Conservation (phyloP, 208 protist species). For the Naegleria fowleri region DNA sequence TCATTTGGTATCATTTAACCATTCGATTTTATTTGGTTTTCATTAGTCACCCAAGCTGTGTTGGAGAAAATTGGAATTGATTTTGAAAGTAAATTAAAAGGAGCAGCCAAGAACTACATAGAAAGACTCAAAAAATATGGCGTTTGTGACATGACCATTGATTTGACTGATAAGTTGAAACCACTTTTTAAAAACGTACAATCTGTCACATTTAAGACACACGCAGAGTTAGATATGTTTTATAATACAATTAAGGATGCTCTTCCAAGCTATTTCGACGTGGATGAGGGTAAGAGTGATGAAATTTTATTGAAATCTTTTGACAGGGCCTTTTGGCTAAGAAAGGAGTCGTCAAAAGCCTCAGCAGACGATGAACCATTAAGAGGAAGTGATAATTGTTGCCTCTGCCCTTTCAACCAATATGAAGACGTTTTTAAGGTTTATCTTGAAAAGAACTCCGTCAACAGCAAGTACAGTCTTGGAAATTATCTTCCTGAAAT, state of each 20-base stretch:
- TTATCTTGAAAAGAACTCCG: background rate
- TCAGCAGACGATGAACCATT: background rate
- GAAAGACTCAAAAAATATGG: background rate
- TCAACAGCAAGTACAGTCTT: background rate
- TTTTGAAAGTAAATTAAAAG: conserved; percentile 8
- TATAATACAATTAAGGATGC: background rate
- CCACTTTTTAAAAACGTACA: background rate
- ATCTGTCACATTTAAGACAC: background rate
- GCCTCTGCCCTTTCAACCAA: background rate
- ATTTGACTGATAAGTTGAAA: background rate
- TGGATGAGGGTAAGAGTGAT: background rate
- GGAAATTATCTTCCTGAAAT: background rate
- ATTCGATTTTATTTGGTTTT: background rate
- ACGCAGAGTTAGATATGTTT: background rate
- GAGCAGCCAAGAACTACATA: background rate
- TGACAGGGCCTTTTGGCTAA: conserved; percentile 21
- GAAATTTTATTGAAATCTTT: conserved; percentile 8
- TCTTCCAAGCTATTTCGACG: background rate
- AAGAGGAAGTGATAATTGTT: background rate
- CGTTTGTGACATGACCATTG: background rate
- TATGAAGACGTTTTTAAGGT: background rate
- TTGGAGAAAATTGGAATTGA: background rate
- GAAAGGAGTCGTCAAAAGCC: background rate
- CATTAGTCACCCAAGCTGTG: background rate
- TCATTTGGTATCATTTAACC: background rate